These are phyloP conservation scores for Chrysoporthe austroafricana DNA, from an alignment of 2,329 filamentous ascomycete species.

Conservation along the genomic window DNA sequence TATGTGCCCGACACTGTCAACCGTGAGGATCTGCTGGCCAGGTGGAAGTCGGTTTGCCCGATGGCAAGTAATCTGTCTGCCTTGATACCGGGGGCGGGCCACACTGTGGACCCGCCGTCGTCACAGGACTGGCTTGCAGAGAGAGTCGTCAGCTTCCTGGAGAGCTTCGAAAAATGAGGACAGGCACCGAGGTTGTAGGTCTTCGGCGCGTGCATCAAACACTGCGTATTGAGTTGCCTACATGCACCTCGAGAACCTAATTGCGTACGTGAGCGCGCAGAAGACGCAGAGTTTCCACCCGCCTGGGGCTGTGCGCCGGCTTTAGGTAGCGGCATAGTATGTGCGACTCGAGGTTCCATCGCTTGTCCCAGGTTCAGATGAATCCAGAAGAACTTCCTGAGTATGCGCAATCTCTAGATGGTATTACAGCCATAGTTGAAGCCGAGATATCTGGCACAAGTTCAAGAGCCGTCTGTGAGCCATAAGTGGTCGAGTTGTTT, in stretches of 20 bases:
- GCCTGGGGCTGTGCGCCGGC: not conserved
- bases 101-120: conserved; percentile 51
- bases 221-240: not conserved
- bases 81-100: conserved; percentile 56
- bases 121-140: conserved; percentile 55
- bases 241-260: not conserved
- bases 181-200: not conserved
- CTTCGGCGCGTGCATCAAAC: not conserved
- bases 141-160: conserved; percentile 52
- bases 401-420: too few relatives aligned
- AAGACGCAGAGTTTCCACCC: not conserved
- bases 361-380: not conserved
- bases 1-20: conserved; percentile 63
- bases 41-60: conserved; percentile 55
- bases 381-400: not conserved
- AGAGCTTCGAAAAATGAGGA: conserved; percentile 30
- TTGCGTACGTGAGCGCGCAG: not conserved
- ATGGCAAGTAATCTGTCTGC: conserved; percentile 56
- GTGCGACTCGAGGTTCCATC: not conserved
- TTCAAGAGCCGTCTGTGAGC: not conserved
- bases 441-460: not conserved
- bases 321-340: too few relatives aligned
- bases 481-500: not conserved
- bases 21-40: conserved; percentile 58
- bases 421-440: too few relatives aligned